phyloP scores from a whole-genome alignment of 768 basidiomycete genomes.

The Trametes sanguinea region DNA sequence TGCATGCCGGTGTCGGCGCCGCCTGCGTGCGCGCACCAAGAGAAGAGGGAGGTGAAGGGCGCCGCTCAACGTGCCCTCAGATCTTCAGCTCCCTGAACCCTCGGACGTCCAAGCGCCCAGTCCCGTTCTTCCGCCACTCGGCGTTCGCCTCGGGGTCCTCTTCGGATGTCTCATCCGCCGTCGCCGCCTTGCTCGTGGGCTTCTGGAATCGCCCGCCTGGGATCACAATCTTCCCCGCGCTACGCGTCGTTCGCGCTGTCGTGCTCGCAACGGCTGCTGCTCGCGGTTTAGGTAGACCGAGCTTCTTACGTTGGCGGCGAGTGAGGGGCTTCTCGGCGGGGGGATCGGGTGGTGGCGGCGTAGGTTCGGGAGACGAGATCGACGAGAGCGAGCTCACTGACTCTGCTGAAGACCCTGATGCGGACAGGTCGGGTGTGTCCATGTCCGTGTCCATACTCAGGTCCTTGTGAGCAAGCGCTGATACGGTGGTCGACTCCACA shows the following conservation, averaged over 20 bases:
- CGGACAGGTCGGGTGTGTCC: conserved; percentile 32
- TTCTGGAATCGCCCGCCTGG: conserved; percentile 59
- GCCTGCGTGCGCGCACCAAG: not conserved
- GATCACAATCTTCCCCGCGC: conserved; percentile 60
- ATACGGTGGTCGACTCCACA: not conserved
- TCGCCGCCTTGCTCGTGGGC: conserved; percentile 30
- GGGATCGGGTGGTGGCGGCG: conserved; percentile 35
- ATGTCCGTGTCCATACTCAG: conserved; percentile 26
- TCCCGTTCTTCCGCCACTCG: conserved; percentile 69
- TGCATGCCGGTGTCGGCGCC: not conserved
- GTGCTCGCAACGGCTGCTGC: conserved; percentile 32
- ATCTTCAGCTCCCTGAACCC: conserved; percentile 81
- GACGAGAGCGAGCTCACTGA: conserved; percentile 46
- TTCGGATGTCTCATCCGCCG: conserved; percentile 24
- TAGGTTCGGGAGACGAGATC: conserved; percentile 31
- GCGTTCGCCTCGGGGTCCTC: conserved; percentile 40
- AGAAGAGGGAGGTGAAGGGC: not conserved
- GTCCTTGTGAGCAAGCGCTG: conserved; percentile 7
- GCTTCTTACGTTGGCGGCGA: conserved; percentile 65
- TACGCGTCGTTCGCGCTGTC: conserved; percentile 25
- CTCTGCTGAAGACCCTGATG: conserved; percentile 27
- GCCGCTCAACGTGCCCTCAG: conserved; percentile 31
- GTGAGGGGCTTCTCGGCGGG: conserved; percentile 51
- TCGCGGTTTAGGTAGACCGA: conserved; percentile 63
- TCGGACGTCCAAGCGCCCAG: conserved; percentile 71